Evolutionary conservation across 2,329 filamentous ascomycete species (phyloP), one percentile per base, ranked within the genome.

Genomic region (Neurospora crassa): DNA sequence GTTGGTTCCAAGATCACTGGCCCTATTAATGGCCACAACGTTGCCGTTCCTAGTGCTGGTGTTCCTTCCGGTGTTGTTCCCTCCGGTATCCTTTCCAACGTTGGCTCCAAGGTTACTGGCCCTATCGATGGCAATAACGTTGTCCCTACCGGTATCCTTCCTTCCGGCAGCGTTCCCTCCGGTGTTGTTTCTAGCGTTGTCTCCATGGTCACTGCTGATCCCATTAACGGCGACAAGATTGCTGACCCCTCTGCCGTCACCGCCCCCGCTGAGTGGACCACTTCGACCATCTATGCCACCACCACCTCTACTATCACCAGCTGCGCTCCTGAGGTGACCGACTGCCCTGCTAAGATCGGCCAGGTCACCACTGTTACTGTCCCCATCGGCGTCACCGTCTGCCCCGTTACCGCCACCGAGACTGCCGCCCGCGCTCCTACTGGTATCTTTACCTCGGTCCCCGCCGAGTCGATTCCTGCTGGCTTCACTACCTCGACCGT

Each of bases 271-370:
- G 40, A 43, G 29, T 70, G 43, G 53, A 79, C 78, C 37, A 81
- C 79, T 18, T 79, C 78, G 29, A 80, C 79, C 63, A 76, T 80
- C 71, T 80, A 78, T 72, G 70, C 74, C 18, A 79, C 77, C 24
- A 76, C 75, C 68, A 74, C 71, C 12, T 76, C 77, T 72, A 81
- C 81, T 69, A 75, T 80, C 67, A 82, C 77, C 40, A 76, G 77
- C 20, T 79, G 78, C 74, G 73, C 74, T 20, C 71, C 78, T 5
- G 75, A 73, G 29, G 75, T 78, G 8, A 78, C 76, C n/a, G 73
- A 78, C 75, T 79, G 78, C 74, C 76, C 76, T 24, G 73, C 72
- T 24, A 47, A 70, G n/a, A 53, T 53, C 6, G 76, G 77, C 20
- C 73, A 74, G 20, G 75, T 80, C 59, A 77, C 77, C 5, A 80